Base-by-base conservation (phyloP, 2,329 filamentous ascomycete genomes). In the Cryphonectria carpinicola region DNA sequence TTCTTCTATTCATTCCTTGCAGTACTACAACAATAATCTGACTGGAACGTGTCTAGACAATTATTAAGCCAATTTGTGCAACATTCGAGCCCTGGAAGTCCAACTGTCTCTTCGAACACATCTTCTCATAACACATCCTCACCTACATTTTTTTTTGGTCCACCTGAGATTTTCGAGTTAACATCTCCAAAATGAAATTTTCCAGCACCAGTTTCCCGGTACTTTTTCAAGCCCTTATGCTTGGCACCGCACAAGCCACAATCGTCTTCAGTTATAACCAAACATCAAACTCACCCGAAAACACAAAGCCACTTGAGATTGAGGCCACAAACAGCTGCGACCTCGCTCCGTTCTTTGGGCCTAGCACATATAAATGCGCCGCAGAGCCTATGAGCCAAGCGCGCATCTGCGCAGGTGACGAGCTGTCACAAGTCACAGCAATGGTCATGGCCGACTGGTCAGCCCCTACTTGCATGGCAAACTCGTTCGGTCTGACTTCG, bases 361-460 rank as follows among this genome's bases (percentile, higher is more conserved):
- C 61, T 13, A 64, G 61, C 61, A 64, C 61, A 19, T 46, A n/a
- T 8, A 39, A 64, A 17, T 39, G 37, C 37, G 22, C 61, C 19
- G n/a, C 17, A 14, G 60, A 62, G 60, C 60, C 35, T 5, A 35
- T 41, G n/a, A 64, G 25, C 6, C 61, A 43, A 4, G 22, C 22
- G 4, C 37, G n/a, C n/a, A 22, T 43, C n/a, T 64, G 61, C 14
- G 39, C 39, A 19, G 61, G 61, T 28, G 61, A 64, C 17, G 61
- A 46, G 61, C 4, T 64, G 61, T 39, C 61, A 14, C 61, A 22
- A 39, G 61, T 64, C 17, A 64, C 61, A 28, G 61, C 61, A 8
- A 64, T 64, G 61, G 61, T 64, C 37, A 64, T 64, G 61, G 61
- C 61, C 37, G n/a, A 43, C 37, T 2, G 17, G 11, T 64, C 61